Evolutionary conservation across 2,329 filamentous ascomycete species (phyloP), one percentile per base, ranked within the genome.

Genomic region (Stemphylium beticola): DNA sequence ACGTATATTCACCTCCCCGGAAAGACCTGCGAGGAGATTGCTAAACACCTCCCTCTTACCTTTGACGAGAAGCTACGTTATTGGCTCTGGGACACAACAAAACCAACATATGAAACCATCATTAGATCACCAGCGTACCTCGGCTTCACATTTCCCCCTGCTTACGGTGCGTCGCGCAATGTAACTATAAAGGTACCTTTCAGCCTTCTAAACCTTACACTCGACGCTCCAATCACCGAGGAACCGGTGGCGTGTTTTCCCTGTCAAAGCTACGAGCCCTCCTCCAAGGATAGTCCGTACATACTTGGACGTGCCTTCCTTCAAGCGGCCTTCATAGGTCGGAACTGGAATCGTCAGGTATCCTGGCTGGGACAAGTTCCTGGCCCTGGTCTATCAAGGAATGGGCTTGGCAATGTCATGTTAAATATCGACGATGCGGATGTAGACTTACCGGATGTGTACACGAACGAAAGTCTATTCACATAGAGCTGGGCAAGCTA

Each of bases 261-360:
- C 1, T 81, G 79, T 54, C 57, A 53, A 4, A 61, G 68, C 14
- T 65, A 61, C 44, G 69, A 71, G 15, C 45, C 45, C 4, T 33
- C 29, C 10, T 33, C 55, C 1, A 18, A 39, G 4, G 31, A 36
- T 4, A 12, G 18, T 2, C 22, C 33, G 3, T 22, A 31, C 8
- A 50, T 22, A 12, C 73, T 82, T 2, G 80, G 80, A 0, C 74
- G 78, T 15, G 76, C 77, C 1, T 81, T 81, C 55, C 66, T 82
- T 1, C 80, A 82, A 57, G 79, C 79, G 24, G 78, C 79, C 4
- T 82, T 81, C 38, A 50, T 81, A 0, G 78, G 74, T 4, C 75
- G 73, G 4, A 52, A 58, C 24, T 55, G 52, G 52, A 33, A 20
- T 15, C n/a, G 22, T 3, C 14, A 41, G 22, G 51, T 38, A 5